Conservation (phyloP, 768 basidiomycete genomes). For the Saitozyma sp. region DNA sequence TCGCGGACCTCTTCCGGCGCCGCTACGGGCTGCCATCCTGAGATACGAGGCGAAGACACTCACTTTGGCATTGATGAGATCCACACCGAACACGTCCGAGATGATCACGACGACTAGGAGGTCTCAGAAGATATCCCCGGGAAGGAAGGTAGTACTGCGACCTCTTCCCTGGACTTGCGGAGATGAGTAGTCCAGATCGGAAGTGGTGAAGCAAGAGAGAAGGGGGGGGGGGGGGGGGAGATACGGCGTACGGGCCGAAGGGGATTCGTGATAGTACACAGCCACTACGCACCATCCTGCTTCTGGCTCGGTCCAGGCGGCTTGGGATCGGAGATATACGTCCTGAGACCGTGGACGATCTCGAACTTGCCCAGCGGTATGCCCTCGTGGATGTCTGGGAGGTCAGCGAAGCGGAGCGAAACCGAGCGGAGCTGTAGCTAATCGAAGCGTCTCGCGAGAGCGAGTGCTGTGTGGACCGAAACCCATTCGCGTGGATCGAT, state of each 20-base stretch:
- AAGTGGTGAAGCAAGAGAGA: too few species aligned
- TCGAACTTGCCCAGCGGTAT: conserved; percentile 45
- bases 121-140: not conserved
- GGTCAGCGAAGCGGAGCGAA: conserved; percentile 4
- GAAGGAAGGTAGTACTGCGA: too few species aligned
- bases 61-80: conserved; percentile 42
- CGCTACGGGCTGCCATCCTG: not conserved
- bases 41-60: not conserved
- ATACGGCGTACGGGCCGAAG: too few species aligned
- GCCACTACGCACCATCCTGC: conserved; percentile 35
- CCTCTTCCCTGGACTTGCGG: too few species aligned
- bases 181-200: too few species aligned
- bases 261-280: too few species aligned
- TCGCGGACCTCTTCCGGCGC: too few species aligned
- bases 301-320: conserved; percentile 27
- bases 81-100: conserved; percentile 53
- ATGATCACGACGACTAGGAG: conserved; percentile 44
- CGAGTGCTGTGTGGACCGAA: not conserved
- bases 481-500: not conserved
- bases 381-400: conserved; percentile 49
- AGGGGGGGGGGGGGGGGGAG: too few species aligned
- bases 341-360: conserved; percentile 47
- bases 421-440: not conserved
- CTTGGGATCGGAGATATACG: conserved; percentile 48
- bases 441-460: too few species aligned